A percentile compares a stretch with the other conserved stretches of the same genome.
These are phyloP conservation scores for Trichoderma aggressivum DNA, from an alignment of 2,329 filamentous ascomycete species.

Conservation along the genomic window DNA sequence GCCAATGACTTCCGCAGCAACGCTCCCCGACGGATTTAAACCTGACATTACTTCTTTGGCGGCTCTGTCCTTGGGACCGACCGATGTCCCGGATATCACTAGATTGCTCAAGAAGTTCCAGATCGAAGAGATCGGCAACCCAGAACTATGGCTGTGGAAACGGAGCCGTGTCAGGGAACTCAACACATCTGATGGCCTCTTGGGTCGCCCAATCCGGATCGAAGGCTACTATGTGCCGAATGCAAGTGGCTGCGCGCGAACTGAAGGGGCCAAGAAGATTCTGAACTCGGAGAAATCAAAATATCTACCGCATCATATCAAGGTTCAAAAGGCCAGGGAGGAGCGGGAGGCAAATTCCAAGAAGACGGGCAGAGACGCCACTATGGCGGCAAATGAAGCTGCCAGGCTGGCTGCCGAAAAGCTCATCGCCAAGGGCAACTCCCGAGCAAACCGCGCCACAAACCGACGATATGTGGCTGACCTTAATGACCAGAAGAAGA, in stretches of 20 bases:
- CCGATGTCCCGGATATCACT: constrained; percentile 48
- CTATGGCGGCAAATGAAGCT: constrained; percentile 64
- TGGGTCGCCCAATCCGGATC: constrained; percentile 42
- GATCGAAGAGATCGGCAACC: constrained; percentile 44
- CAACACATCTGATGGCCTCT: constrained; percentile 38
- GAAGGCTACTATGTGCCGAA: constrained; percentile 81
- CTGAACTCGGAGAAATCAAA: constrained; percentile 97
- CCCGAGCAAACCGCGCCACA: constrained; percentile 89
- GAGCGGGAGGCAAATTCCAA: constrained; percentile 77
- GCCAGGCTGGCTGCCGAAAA: constrained; percentile 75
- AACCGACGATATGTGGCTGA: constrained; percentile 93
- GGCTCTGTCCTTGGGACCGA: constrained; percentile 40
- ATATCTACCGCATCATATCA: constrained; percentile 95
- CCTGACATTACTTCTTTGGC: constrained; percentile 46
- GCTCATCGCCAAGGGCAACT: constrained; percentile 80
- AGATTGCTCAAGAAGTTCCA: constrained; percentile 49
- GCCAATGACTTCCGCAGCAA: constrained; percentile 43
- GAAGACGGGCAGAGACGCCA: constrained; percentile 63
- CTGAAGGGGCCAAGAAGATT: constrained; percentile 92
- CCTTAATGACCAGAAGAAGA: constrained; percentile 91
- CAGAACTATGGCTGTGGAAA: constrained; percentile 56
- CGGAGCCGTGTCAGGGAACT: constrained; percentile 55
- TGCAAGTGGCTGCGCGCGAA: constrained; percentile 77
- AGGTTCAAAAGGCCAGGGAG: constrained; percentile 86
- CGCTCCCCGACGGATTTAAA: constrained; percentile 43